These are phyloP conservation scores for Zygnema circumcarinatum DNA, from an alignment of 139 green algal genomes.

Conservation along the genomic window DNA sequence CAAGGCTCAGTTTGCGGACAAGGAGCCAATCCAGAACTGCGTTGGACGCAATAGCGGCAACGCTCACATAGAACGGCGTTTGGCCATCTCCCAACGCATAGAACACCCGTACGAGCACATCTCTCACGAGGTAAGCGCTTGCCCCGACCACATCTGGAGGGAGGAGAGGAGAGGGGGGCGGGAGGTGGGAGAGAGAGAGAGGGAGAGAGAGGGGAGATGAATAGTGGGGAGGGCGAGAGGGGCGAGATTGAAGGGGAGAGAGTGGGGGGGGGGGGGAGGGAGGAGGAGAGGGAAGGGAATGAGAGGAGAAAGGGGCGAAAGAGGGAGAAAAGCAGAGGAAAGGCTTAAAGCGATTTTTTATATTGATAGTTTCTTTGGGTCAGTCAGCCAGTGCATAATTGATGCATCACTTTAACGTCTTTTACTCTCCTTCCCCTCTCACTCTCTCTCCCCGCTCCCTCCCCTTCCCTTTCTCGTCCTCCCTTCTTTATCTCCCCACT, in stretches of 20 bases:
- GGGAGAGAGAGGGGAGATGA: slow-evolving; percentile 15
- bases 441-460: too few species aligned
- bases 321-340: neutral
- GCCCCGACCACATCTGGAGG: slow-evolving; percentile 54
- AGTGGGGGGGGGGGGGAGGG: neutral
- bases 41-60: slow-evolving; percentile 48
- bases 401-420: too few species aligned
- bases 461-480: too few species aligned
- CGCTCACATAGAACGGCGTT: slow-evolving; percentile 47
- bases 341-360: too few species aligned
- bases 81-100: slow-evolving; percentile 60
- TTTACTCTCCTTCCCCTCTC: too few species aligned
- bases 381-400: too few species aligned
- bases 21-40: slow-evolving; percentile 59
- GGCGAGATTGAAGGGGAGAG: too few species aligned
- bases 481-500: too few species aligned
- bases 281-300: neutral
- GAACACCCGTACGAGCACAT: slow-evolving; percentile 62
- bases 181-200: slow-evolving; percentile 1
- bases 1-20: slow-evolving; percentile 15
- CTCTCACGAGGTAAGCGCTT: slow-evolving; percentile 41
- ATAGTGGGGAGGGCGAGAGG: too few species aligned
- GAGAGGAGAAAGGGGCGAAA: neutral
- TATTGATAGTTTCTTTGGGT: too few species aligned
- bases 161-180: neutral